Conservation (phyloP, 2,329 filamentous ascomycete genomes). For the Cladosporium sphaerospermum region DNA sequence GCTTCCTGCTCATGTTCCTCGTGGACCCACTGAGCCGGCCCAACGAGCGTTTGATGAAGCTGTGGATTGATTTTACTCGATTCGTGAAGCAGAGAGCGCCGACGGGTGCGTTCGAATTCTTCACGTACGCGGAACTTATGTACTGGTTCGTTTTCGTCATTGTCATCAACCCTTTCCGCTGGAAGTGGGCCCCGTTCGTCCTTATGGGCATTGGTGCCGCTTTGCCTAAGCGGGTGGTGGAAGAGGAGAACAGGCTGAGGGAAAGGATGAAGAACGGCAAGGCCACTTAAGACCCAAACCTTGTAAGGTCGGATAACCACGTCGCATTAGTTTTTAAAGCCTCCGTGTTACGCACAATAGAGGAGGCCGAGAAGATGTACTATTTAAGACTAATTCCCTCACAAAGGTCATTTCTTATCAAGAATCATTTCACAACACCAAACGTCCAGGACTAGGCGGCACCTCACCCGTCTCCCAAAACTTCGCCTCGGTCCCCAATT, state of each 20-base stretch:
- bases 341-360: too few species aligned
- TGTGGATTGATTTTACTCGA: constrained; percentile 80
- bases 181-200: constrained; percentile 85
- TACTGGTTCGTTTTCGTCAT: constrained; percentile 84
- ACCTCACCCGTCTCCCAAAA: constrained; percentile 46
- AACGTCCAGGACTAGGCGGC: constrained; percentile 45
- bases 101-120: constrained; percentile 77
- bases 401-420: too few species aligned
- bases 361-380: too few species aligned
- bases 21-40: constrained; percentile 71
- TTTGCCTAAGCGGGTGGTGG: constrained; percentile 61
- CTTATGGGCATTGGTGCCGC: constrained; percentile 66
- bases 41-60: constrained; percentile 66
- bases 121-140: constrained; percentile 76
- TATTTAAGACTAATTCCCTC: too few species aligned
- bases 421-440: constrained; percentile 1
- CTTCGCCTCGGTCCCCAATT: constrained; percentile 35
- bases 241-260: constrained; percentile 57
- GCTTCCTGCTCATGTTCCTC: constrained; percentile 80
- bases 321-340: too few species aligned
- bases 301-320: too few species aligned
- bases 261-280: constrained; percentile 33
- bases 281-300: background rate
- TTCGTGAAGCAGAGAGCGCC: constrained; percentile 64
- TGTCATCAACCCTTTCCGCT: constrained; percentile 74